Percentiles rank a stretch among this genome's conserved stretches.
Evolutionary conservation across 2,329 filamentous ascomycete species (phyloP).

Genomic region (Ophiostoma ulmi): DNA sequence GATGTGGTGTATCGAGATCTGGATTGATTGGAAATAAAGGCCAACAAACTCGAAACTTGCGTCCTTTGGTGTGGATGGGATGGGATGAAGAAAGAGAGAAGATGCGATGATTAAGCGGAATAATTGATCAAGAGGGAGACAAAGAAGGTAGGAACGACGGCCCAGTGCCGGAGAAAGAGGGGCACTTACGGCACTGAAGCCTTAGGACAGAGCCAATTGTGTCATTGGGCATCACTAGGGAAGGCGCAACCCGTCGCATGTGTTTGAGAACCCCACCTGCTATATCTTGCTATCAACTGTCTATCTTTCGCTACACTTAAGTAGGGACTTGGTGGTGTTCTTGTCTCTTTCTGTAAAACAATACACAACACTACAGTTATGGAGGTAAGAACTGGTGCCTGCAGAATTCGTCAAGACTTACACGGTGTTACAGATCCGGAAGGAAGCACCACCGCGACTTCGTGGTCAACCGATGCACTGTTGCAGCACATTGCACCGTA

Average conservation of each 20-base stretch:
- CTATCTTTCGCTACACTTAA: neutral
- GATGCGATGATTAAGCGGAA: neutral
- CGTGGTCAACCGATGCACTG: neutral
- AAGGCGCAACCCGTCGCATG: constrained; percentile 7
- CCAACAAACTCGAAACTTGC: neutral
- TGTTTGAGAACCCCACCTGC: constrained; percentile 7
- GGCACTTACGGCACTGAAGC: constrained; percentile 6
- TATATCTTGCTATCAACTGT: neutral
- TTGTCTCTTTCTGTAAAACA: neutral
- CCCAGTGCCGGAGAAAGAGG: constrained; percentile 9
- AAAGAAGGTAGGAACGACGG: neutral
- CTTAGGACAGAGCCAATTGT: constrained; percentile 7
- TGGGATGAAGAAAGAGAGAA: neutral
- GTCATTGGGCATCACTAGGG: constrained; percentile 10
- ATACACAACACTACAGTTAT: neutral
- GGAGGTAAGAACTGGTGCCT: too few species aligned
- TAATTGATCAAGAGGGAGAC: neutral
- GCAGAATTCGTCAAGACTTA: neutral
- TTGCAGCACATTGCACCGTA: neutral
- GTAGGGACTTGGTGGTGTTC: neutral
- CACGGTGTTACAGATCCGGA: constrained; percentile 3
- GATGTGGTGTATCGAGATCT: neutral
- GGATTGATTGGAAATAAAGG: neutral
- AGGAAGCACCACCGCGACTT: neutral
- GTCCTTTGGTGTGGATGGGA: neutral